These are phyloP conservation scores for Jaltomata sinuosa DNA, from an alignment of 257 asterid genomes.

Conservation along the genomic window DNA sequence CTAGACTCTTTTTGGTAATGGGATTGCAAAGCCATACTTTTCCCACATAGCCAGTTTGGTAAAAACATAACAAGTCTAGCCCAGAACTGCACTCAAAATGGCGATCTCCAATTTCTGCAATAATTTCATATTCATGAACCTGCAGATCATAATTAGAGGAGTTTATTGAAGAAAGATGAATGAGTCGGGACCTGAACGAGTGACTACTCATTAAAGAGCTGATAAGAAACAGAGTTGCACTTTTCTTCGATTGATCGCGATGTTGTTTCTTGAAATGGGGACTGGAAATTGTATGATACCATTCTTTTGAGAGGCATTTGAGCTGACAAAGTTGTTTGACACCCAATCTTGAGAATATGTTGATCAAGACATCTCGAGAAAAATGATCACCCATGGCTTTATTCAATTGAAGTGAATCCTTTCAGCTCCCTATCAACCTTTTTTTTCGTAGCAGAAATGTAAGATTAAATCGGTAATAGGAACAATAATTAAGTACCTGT, in stretches of 20 bases:
- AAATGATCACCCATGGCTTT: not conserved
- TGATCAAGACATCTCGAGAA: not conserved
- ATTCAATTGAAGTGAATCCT: not conserved
- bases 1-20: not conserved
- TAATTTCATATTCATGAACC: not conserved
- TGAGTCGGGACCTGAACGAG: not conserved
- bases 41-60: not conserved
- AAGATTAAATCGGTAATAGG: not conserved
- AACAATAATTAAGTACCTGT: not conserved
- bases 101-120: not conserved
- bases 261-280: conserved; percentile 1
- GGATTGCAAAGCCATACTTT: not conserved
- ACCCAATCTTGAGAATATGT: not conserved
- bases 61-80: not conserved
- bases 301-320: conserved; percentile 4
- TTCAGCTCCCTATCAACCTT: not conserved
- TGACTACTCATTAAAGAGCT: not conserved
- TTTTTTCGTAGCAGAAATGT: not conserved
- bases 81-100: not conserved
- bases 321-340: conserved; percentile 11
- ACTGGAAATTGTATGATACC: not conserved
- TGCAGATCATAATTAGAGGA: not conserved
- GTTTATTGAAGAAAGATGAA: not conserved
- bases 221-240: not conserved
- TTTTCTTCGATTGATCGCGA: not conserved